A percentile compares a stretch with the other conserved stretches of the same genome.
Evolutionary conservation across 2,329 filamentous ascomycete species (phyloP).

Genomic region (Ophiostoma populinum): DNA sequence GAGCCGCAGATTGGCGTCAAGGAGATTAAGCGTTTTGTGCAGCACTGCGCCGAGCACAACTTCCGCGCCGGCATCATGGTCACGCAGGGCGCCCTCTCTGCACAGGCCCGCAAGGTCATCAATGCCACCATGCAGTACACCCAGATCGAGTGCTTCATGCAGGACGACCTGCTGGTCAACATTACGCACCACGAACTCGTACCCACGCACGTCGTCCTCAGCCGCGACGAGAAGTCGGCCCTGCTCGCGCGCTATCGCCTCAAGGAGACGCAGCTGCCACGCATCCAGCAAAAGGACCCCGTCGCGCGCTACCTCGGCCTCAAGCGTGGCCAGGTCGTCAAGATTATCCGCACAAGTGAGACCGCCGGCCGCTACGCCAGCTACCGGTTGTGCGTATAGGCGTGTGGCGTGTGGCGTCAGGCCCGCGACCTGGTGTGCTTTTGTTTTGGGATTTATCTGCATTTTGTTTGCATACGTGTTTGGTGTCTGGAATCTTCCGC

Average conservation of each 20-base stretch:
- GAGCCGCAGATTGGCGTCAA: conserved; percentile 73
- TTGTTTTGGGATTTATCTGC: not conserved
- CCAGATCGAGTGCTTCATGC: conserved; percentile 85
- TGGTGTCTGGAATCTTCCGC: conserved; percentile 1
- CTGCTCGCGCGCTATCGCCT: conserved; percentile 79
- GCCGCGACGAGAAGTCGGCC: conserved; percentile 72
- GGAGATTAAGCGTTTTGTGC: conserved; percentile 79
- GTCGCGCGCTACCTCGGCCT: conserved; percentile 85
- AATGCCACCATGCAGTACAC: conserved; percentile 57
- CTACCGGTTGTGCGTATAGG: conserved; percentile 57
- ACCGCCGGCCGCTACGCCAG: conserved; percentile 93
- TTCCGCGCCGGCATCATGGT: conserved; percentile 87
- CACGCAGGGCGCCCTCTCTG: conserved; percentile 63
- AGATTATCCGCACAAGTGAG: conserved; percentile 92
- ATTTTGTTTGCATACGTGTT: not conserved
- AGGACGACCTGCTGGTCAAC: conserved; percentile 91
- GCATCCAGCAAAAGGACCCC: conserved; percentile 81
- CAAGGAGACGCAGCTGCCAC: conserved; percentile 92
- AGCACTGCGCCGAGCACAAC: conserved; percentile 61
- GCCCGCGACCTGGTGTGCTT: not conserved
- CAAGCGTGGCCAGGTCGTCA: conserved; percentile 85
- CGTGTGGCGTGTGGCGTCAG: not conserved
- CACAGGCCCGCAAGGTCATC: conserved; percentile 75
- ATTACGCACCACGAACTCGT: conserved; percentile 97
- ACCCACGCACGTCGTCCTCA: conserved; percentile 80